These are phyloP conservation scores for Citrus reticulata DNA, from an alignment of 345 rosid genomes.

Conservation along the genomic window DNA sequence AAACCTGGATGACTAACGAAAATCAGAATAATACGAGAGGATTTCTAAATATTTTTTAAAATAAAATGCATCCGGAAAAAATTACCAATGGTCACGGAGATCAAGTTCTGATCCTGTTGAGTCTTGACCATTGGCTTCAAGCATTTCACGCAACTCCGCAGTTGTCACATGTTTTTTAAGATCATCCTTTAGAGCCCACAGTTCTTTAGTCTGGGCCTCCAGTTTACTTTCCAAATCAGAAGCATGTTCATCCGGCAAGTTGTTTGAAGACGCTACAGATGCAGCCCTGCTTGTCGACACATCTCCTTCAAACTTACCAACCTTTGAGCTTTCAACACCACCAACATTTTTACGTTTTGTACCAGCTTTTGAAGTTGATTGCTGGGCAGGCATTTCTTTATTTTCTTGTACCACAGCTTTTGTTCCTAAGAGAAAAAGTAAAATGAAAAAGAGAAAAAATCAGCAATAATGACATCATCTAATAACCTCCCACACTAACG, in stretches of 20 bases:
- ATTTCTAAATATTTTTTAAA: background rate
- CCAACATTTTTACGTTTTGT: conserved; percentile 56
- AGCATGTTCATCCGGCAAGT: conserved; percentile 13
- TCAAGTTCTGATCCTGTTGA: conserved; percentile 85
- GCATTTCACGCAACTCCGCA: conserved; percentile 78
- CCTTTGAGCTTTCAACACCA: conserved; percentile 48
- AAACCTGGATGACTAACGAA: background rate
- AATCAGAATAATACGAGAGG: background rate
- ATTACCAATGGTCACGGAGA: conserved; percentile 84
- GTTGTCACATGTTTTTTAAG: conserved; percentile 73
- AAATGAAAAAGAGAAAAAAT: conserved; percentile 15
- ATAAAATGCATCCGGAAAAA: conserved; percentile 1
- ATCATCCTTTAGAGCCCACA: conserved; percentile 89
- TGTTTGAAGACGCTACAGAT: conserved; percentile 17
- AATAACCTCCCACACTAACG: background rate
- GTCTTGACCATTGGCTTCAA: conserved; percentile 70
- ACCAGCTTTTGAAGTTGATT: conserved; percentile 42
- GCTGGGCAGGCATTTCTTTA: conserved; percentile 22
- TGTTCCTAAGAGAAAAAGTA: conserved; percentile 23
- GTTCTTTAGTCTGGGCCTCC: conserved; percentile 73
- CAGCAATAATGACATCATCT: background rate
- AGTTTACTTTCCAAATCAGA: conserved; percentile 47
- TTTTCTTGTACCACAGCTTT: conserved; percentile 26
- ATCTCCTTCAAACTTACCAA: conserved; percentile 47
- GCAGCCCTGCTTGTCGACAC: conserved; percentile 32